These are phyloP conservation scores for Colletotrichum somersetense DNA, from an alignment of 2,329 filamentous ascomycete genomes.

Conservation along the genomic window DNA sequence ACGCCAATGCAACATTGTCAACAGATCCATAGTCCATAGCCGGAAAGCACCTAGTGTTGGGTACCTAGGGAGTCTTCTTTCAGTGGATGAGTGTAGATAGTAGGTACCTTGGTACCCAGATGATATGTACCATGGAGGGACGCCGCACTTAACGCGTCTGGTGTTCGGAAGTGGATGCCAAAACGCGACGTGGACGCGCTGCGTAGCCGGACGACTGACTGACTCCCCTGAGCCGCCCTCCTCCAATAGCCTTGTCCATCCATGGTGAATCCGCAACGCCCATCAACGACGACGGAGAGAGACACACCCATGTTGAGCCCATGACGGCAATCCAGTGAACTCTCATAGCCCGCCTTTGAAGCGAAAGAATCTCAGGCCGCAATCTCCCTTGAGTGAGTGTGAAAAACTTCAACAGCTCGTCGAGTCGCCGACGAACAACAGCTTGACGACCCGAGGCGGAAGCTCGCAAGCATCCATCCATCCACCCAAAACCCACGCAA, in stretches of 20 bases:
- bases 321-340: not conserved
- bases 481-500: not conserved
- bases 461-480: not conserved
- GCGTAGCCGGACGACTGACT: not conserved
- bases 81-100: too few relatives aligned
- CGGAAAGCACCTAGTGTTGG: not conserved
- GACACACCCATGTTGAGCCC: not conserved
- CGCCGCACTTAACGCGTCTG: slow-evolving; percentile 28
- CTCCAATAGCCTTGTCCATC: not conserved
- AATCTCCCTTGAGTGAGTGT: slow-evolving; percentile 8
- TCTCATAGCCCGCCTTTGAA: not conserved
- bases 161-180: not conserved
- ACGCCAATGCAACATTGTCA: not conserved
- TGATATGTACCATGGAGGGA: not conserved
- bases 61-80: too few relatives aligned
- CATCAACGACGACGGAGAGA: not conserved
- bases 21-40: not conserved
- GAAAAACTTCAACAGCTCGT: slow-evolving; percentile 34
- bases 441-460: not conserved
- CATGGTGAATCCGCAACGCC: too few relatives aligned
- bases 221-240: not conserved
- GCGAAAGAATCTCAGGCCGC: not conserved
- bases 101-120: too few relatives aligned
- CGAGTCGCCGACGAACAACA: not conserved
- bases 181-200: slow-evolving; percentile 33